phyloP scores from a whole-genome alignment of 176 grass and related monocot genomes.

The Otatea glauca region DNA sequence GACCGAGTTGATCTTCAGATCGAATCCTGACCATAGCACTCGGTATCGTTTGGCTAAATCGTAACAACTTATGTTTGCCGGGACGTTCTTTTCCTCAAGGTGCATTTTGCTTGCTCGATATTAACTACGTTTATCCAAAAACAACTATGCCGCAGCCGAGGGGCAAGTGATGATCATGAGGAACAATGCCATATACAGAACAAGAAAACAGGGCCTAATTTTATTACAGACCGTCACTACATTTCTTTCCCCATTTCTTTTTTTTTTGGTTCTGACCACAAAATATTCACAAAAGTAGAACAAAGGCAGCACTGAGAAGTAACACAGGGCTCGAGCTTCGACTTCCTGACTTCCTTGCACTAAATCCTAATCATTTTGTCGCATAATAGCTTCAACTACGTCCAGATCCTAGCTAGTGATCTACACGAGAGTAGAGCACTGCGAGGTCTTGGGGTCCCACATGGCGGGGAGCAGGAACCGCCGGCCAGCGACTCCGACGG shows the following conservation, averaged over 20 bases:
- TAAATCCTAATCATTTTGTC: not conserved
- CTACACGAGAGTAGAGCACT: constrained; percentile 69
- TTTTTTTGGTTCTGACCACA: not conserved
- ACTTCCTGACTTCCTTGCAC: constrained; percentile 31
- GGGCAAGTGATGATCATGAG: no score
- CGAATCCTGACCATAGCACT: no score
- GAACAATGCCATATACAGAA: constrained; percentile 5
- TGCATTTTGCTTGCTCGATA: not conserved
- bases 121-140: no score
- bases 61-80: not conserved
- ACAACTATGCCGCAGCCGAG: no score
- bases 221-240: constrained; percentile 14
- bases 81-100: not conserved
- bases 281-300: constrained; percentile 38
- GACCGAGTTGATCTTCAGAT: no score
- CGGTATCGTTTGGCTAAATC: no score
- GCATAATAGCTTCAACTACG: not conserved
- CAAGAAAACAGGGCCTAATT: not conserved
- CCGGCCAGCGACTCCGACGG: constrained; percentile 46
- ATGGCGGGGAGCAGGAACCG: constrained; percentile 70
- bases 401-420: not conserved
- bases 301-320: not conserved
- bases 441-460: constrained; percentile 74
- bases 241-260: not conserved
- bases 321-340: constrained; percentile 11